Evolutionary conservation across 2,329 filamentous ascomycete genomes (phyloP).

Genomic region (Cadophora malorum): DNA sequence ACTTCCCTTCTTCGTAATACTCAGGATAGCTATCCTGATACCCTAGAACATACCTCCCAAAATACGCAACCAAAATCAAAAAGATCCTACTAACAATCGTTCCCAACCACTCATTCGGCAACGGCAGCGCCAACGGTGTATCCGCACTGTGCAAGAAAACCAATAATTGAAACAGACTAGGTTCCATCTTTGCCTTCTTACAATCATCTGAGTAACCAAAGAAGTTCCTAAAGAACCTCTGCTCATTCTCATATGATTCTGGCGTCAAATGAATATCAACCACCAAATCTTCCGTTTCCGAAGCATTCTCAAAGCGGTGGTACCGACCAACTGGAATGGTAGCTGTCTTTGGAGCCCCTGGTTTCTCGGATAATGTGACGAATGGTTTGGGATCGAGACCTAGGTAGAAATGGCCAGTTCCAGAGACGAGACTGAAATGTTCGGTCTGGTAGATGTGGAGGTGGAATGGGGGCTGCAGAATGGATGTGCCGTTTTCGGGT

Average conservation of each 20-base stretch:
- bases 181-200: slow-evolving; percentile 21
- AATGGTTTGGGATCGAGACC: slow-evolving; percentile 25
- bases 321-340: slow-evolving; percentile 19
- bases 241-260: slow-evolving; percentile 16
- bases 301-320: slow-evolving; percentile 31
- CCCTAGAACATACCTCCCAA: slow-evolving; percentile 24
- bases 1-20: slow-evolving; percentile 26
- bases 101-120: slow-evolving; percentile 24
- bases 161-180: slow-evolving; percentile 27
- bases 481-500: slow-evolving; percentile 11
- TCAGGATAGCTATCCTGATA: slow-evolving; percentile 28
- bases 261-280: slow-evolving; percentile 24
- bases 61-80: slow-evolving; percentile 20
- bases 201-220: slow-evolving; percentile 33
- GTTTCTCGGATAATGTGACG: slow-evolving; percentile 10
- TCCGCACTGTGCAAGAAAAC: slow-evolving; percentile 28
- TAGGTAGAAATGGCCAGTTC: slow-evolving; percentile 24
- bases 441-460: slow-evolving; percentile 27
- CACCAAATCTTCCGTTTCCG: slow-evolving; percentile 23
- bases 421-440: slow-evolving; percentile 21
- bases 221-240: slow-evolving; percentile 31
- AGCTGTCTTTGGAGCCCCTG: slow-evolving; percentile 10
- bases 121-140: slow-evolving; percentile 25
- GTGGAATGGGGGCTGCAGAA: slow-evolving; percentile 24
- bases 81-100: slow-evolving; percentile 24